Evolutionary conservation across 306 rosid genomes (phyloP).

Genomic region (Chamaecrista fasciculata): DNA sequence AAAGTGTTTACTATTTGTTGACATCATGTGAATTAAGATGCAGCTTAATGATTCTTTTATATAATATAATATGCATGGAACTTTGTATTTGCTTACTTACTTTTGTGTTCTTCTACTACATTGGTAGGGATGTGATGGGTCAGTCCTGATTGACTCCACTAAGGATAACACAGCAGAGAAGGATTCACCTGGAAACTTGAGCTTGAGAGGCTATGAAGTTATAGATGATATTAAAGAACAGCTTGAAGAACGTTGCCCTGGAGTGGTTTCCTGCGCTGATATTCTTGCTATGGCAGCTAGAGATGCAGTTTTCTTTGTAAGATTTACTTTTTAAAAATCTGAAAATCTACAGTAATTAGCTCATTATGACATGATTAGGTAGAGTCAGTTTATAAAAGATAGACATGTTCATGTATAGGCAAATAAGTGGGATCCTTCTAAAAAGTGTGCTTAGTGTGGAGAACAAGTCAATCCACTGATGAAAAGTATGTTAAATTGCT

Average conservation of each 20-base stretch:
- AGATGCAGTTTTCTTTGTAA: slow-evolving; percentile 73
- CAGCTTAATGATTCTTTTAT: not conserved
- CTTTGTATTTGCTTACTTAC: not conserved
- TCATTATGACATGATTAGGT: too few species aligned
- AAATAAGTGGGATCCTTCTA: too few species aligned
- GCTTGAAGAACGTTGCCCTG: slow-evolving; percentile 72
- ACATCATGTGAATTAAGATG: not conserved
- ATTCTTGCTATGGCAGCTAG: slow-evolving; percentile 83
- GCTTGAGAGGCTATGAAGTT: slow-evolving; percentile 74
- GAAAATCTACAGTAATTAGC: not conserved
- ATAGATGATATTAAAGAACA: slow-evolving; percentile 72
- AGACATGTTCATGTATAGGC: not conserved
- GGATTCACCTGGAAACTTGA: slow-evolving; percentile 88
- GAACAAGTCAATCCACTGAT: too few species aligned
- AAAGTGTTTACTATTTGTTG: too few species aligned
- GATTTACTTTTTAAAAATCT: not conserved
- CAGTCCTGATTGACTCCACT: slow-evolving; percentile 75
- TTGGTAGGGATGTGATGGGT: slow-evolving; percentile 82
- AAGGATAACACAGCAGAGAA: slow-evolving; percentile 74
- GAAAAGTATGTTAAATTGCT: too few species aligned
- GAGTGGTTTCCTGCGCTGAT: slow-evolving; percentile 92
- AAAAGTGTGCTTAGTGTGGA: too few species aligned
- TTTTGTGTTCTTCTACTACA: not conserved
- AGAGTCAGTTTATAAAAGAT: not conserved
- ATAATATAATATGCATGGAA: not conserved